phyloP scores from a whole-genome alignment of 768 basidiomycete genomes.

The Phylloporus arenicola region DNA sequence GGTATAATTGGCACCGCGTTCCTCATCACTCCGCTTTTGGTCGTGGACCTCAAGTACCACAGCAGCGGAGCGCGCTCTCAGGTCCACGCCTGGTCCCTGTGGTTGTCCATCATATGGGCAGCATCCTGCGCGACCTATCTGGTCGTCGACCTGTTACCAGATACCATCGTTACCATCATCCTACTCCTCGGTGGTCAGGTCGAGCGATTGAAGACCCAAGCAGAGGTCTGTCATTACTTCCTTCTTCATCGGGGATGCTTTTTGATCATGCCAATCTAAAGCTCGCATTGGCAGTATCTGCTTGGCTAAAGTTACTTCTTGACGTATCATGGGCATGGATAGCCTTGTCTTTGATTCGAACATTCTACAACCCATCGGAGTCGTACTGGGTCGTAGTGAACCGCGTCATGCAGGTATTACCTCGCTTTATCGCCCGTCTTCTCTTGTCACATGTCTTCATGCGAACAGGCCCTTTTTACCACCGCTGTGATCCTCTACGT shows the following conservation, averaged over 20 bases:
- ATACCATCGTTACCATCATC: conserved; percentile 48
- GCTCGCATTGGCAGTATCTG: conserved; percentile 63
- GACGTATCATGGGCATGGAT: conserved; percentile 74
- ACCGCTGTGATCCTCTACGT: conserved; percentile 40
- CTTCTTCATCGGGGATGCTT: not conserved
- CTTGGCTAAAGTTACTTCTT: conserved; percentile 66
- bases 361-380: conserved; percentile 54
- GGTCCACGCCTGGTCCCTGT: conserved; percentile 60
- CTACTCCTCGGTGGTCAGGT: conserved; percentile 55
- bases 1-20: conserved; percentile 56
- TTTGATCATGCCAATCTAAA: conserved; percentile 21
- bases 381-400: conserved; percentile 66
- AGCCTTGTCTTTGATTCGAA: conserved; percentile 56
- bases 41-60: conserved; percentile 59
- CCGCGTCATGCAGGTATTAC: conserved; percentile 60
- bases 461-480: conserved; percentile 41
- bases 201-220: conserved; percentile 60
- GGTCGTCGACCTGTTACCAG: conserved; percentile 59
- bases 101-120: conserved; percentile 66
- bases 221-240: conserved; percentile 47
- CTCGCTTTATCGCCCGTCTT: not conserved
- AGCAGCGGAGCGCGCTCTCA: conserved; percentile 44
- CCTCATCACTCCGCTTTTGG: conserved; percentile 63
- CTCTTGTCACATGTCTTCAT: conserved; percentile 4
- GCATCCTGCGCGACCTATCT: conserved; percentile 56